These are phyloP conservation scores for Erythrophleum fordii DNA, from an alignment of 306 rosid genomes.

Conservation along the genomic window DNA sequence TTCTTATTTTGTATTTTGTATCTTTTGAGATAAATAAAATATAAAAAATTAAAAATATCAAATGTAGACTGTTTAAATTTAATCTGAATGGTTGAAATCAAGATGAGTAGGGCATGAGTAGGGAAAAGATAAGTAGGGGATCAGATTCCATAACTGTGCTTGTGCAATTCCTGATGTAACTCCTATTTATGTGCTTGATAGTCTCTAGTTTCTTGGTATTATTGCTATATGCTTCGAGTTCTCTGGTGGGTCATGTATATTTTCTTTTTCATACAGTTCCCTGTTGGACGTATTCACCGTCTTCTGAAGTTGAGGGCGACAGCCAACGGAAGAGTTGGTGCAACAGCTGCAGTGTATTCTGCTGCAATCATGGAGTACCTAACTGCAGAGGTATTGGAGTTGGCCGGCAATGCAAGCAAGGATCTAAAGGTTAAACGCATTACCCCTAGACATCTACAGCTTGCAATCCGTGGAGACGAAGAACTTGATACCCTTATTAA, in stretches of 20 bases:
- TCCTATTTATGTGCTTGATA: no score
- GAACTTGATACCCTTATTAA: constrained; percentile 78
- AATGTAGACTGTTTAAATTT: no score
- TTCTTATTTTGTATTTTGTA: no score
- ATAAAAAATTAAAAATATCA: no score
- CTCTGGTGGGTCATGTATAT: constrained; percentile 1
- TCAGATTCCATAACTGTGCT: no score
- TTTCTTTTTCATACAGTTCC: constrained; percentile 53
- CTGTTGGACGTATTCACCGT: constrained; percentile 78
- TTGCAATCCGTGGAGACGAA: constrained; percentile 78
- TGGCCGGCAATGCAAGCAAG: constrained; percentile 83
- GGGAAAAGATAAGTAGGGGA: no score
- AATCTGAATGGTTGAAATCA: no score
- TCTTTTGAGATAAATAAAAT: no score
- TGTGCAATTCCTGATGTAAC: no score
- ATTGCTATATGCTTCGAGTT: neutral
- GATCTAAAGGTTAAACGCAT: constrained; percentile 82
- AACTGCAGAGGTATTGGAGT: constrained; percentile 78
- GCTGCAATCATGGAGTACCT: constrained; percentile 76
- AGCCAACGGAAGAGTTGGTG: constrained; percentile 80
- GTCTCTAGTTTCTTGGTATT: no score
- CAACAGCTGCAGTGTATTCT: constrained; percentile 79
- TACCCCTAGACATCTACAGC: constrained; percentile 77
- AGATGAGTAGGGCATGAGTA: no score
- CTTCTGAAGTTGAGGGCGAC: constrained; percentile 69